A percentile compares a stretch with the other conserved stretches of the same genome.
Conservation (phyloP, 73 alveolate species). For the Urostyla sp. region DNA sequence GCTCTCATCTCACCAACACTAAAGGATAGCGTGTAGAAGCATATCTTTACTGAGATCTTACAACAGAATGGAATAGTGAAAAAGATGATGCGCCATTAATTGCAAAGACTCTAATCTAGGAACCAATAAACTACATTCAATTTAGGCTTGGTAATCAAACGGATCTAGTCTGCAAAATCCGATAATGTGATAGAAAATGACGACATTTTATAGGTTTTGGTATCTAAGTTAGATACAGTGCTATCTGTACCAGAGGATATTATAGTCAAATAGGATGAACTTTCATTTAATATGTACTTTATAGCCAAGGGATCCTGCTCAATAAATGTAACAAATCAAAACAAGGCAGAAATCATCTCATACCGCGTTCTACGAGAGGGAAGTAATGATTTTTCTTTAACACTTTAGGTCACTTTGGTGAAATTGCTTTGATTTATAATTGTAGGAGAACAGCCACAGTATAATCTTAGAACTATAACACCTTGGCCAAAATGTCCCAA, state of each 20-base stretch:
- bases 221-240: no score
- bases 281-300: constrained; percentile 47
- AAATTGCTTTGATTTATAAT: constrained; percentile 25
- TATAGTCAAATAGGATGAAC: constrained; percentile 19
- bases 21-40: constrained; percentile 8
- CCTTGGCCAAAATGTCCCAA: neutral
- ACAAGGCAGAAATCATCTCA: neutral
- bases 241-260: constrained; percentile 67
- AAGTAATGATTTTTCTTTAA: no score
- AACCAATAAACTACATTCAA: no score
- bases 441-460: constrained; percentile 40
- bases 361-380: no score
- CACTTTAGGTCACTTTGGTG: constrained; percentile 58
- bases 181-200: no score
- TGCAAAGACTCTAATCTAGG: no score
- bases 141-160: no score
- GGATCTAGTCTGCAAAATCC: no score
- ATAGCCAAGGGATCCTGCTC: constrained; percentile 71
- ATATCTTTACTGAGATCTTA: no score
- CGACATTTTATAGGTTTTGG: no score
- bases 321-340: constrained; percentile 34
- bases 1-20: constrained; percentile 61
- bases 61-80: no score
- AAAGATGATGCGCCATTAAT: no score
- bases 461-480: constrained; percentile 12